Evolutionary conservation across 257 asterid species (phyloP).

Genomic region (Nicotiana paniculata): DNA sequence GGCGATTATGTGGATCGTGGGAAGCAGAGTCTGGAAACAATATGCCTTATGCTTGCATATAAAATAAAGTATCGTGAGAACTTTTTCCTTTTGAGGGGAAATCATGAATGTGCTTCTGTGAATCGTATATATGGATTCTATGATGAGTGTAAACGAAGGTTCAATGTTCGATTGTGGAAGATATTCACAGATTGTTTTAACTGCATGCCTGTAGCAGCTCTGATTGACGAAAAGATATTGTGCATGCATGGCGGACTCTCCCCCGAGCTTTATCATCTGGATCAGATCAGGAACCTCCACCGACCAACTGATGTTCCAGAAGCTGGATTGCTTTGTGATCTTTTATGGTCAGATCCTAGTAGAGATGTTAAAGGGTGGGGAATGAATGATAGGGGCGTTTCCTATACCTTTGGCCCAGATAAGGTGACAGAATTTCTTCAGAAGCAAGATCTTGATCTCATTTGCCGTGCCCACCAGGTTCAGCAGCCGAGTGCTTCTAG

Average conservation of each 20-base stretch:
- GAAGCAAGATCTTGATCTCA: conserved; percentile 67
- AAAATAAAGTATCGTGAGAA: conserved; percentile 70
- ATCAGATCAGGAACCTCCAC: conserved; percentile 59
- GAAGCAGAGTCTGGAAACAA: conserved; percentile 76
- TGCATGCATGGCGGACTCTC: conserved; percentile 93
- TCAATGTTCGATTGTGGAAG: conserved; percentile 64
- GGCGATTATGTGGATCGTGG: conserved; percentile 88
- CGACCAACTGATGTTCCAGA: conserved; percentile 78
- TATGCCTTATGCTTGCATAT: conserved; percentile 71
- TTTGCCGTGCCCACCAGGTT: conserved; percentile 88
- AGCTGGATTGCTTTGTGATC: conserved; percentile 65
- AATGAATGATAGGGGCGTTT: conserved; percentile 66
- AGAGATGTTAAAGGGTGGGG: conserved; percentile 77
- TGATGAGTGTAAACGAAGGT: conserved; percentile 72
- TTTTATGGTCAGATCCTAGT: conserved; percentile 78
- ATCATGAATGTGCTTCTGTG: conserved; percentile 76
- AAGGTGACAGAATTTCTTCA: conserved; percentile 60
- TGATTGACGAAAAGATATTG: conserved; percentile 65
- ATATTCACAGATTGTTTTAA: conserved; percentile 69
- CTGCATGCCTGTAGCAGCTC: conserved; percentile 74
- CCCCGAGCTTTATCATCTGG: conserved; percentile 51
- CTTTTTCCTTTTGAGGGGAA: conserved; percentile 76
- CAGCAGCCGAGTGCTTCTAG: neutral
- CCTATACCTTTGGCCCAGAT: conserved; percentile 68
- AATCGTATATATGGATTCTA: conserved; percentile 76